Conservation (phyloP, 495 filamentous ascomycete genomes). For the Annulohypoxylon nitens region DNA sequence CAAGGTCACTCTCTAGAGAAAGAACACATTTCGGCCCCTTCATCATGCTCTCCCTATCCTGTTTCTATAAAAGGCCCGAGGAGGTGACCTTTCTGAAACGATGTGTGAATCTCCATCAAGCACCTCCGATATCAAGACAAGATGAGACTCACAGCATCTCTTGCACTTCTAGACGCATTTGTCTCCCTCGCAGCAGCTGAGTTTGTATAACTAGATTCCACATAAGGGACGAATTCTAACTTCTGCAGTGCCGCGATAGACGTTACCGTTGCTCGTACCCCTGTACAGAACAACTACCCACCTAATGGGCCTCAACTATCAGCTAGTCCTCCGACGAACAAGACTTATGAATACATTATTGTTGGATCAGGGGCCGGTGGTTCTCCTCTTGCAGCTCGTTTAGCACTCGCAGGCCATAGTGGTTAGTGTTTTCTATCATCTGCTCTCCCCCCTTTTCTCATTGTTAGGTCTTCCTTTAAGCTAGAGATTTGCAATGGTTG, state of each 20-base stretch:
- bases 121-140: constrained; percentile 11
- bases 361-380: constrained; percentile 75
- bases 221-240: constrained; percentile 6
- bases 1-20: not conserved
- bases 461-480: not conserved
- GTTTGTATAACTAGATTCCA: not conserved
- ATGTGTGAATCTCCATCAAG: not conserved
- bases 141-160: constrained; percentile 22
- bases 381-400: constrained; percentile 69
- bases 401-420: constrained; percentile 70
- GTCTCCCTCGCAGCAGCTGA: constrained; percentile 5
- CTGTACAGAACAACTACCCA: constrained; percentile 32
- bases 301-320: constrained; percentile 34
- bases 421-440: constrained; percentile 19
- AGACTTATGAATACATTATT: constrained; percentile 71
- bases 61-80: constrained; percentile 10
- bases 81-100: not conserved
- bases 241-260: constrained; percentile 23
- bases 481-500: not conserved
- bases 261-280: constrained; percentile 29
- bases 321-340: constrained; percentile 25
- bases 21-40: not conserved
- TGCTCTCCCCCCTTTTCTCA: not conserved
- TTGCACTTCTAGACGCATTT: constrained; percentile 21
- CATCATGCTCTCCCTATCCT: not conserved